Base-by-base conservation (phyloP, 2,329 filamentous ascomycete species). In the Colletotrichum coccodes region DNA sequence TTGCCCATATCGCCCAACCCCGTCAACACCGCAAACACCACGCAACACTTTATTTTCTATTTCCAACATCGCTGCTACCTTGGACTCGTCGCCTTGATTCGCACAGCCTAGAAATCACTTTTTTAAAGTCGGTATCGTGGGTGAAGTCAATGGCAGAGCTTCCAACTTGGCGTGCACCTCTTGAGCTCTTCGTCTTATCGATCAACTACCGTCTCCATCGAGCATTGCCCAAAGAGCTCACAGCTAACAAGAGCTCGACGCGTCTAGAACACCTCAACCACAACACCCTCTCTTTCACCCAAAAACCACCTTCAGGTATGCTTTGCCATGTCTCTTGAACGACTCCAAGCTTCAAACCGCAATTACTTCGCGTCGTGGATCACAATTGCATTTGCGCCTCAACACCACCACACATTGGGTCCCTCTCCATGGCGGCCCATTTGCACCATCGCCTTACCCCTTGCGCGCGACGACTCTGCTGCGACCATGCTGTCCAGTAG, bases 331-430 rank as follows among this genome's bases (percentile, higher is more conserved):
- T 69, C 56, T 30, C 71, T 64, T 61, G 46, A 34, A 68, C 69
- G 21, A 76, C 79, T 81, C 61, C 54, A 66, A 78, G 76, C 77
- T 83, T 81, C 75, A 77, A 76, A 73, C 73, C 69, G 67, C 73
- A 71, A 73, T 79, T 79, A 73, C 71, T 47, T 73, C 73, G 72
- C 73, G 70, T 75, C 72, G 72, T 72, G 75, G 64, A 32, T 52
- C 69, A 75, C 82, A 83, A 83, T 84, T 77, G 77, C 75, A 60
- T 74, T 79, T 80, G 79, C 80, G 79, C 78, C 76, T 32, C 32
- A 23, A 32, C 44, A 63, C 11, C 58, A 23, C n/a, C 28, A 26
- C 58, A 32, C 32, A 14, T 18, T 14, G 44, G 42, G 56, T 57
- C 70, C 73, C 74, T 74, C 74, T 75, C 72, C 72, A 73, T 69